Conservation (phyloP, 495 filamentous ascomycete species). For the Penicillium angulare region DNA sequence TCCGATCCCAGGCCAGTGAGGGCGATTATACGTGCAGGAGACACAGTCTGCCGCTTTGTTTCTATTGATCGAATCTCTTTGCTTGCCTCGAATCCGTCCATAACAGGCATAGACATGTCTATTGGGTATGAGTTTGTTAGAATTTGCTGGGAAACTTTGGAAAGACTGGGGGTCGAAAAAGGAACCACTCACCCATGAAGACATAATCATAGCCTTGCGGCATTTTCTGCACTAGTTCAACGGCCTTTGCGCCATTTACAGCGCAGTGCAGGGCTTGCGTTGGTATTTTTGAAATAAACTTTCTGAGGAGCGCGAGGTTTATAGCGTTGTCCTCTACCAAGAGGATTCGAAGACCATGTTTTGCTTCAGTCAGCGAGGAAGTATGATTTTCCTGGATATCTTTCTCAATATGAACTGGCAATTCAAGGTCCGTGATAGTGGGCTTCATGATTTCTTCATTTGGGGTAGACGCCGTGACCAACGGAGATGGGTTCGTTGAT, state of each 20-base stretch:
- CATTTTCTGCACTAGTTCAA: slow-evolving; percentile 23
- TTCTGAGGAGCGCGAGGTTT: slow-evolving; percentile 57
- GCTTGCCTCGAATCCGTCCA: slow-evolving; percentile 61
- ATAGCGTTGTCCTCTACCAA: slow-evolving; percentile 67
- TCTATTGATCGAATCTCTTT: slow-evolving; percentile 44
- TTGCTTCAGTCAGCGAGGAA: not conserved
- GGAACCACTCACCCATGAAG: slow-evolving; percentile 34
- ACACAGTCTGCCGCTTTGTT: slow-evolving; percentile 35
- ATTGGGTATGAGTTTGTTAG: not conserved
- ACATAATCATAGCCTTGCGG: slow-evolving; percentile 33
- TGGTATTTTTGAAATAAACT: slow-evolving; percentile 39
- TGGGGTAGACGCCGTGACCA: not conserved
- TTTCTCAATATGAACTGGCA: not conserved
- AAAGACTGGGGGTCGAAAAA: not conserved
- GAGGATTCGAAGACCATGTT: slow-evolving; percentile 35
- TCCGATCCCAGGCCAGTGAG: slow-evolving; percentile 58
- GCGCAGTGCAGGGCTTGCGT: slow-evolving; percentile 30
- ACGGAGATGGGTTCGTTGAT: not conserved
- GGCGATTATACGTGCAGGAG: slow-evolving; percentile 52
- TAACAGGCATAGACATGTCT: slow-evolving; percentile 65
- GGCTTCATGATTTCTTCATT: not conserved
- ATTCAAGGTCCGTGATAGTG: not conserved
- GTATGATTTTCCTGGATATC: not conserved
- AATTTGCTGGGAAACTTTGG: not conserved
- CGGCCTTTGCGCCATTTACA: slow-evolving; percentile 35